Evolutionary conservation across 108 stramenopile species (phyloP).

Genomic region (Cyclotella cryptica): DNA sequence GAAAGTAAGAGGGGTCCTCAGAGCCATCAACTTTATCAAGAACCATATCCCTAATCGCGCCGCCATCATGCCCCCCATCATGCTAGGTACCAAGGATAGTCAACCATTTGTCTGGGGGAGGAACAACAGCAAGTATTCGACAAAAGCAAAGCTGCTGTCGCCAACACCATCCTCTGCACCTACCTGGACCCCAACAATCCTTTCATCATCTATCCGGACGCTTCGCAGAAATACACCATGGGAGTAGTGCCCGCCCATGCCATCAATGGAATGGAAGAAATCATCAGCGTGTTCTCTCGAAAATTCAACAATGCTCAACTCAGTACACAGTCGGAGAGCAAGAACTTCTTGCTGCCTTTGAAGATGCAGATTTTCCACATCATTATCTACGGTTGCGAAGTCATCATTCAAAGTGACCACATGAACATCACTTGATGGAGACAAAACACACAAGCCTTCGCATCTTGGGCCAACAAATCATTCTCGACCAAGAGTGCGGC

Average conservation of each 20-base stretch:
- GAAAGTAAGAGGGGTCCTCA: constrained; percentile 42
- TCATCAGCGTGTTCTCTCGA: constrained; percentile 22
- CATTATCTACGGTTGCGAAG: constrained; percentile 27
- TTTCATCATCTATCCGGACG: constrained; percentile 56
- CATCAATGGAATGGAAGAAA: constrained; percentile 7
- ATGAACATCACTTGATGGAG: neutral
- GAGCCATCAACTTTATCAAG: constrained; percentile 41
- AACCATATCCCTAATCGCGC: constrained; percentile 37
- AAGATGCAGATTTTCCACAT: constrained; percentile 16
- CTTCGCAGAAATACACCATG: constrained; percentile 37
- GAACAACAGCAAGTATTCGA: constrained; percentile 10
- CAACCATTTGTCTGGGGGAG: constrained; percentile 5
- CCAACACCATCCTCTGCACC: constrained; percentile 7
- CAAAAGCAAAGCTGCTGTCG: neutral
- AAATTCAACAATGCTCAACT: constrained; percentile 50
- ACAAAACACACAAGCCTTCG: constrained; percentile 5
- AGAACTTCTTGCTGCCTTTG: constrained; percentile 45
- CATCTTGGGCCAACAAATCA: too few species aligned
- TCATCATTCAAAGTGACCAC: constrained; percentile 11
- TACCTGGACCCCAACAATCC: constrained; percentile 50
- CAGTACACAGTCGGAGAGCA: constrained; percentile 50
- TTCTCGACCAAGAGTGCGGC: too few species aligned
- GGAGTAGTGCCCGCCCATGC: constrained; percentile 52
- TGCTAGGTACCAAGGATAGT: constrained; percentile 16
- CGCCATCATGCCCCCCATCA: constrained; percentile 35